Evolutionary conservation across 2,329 filamentous ascomycete species (phyloP).

Genomic region (Fusarium sp.): DNA sequence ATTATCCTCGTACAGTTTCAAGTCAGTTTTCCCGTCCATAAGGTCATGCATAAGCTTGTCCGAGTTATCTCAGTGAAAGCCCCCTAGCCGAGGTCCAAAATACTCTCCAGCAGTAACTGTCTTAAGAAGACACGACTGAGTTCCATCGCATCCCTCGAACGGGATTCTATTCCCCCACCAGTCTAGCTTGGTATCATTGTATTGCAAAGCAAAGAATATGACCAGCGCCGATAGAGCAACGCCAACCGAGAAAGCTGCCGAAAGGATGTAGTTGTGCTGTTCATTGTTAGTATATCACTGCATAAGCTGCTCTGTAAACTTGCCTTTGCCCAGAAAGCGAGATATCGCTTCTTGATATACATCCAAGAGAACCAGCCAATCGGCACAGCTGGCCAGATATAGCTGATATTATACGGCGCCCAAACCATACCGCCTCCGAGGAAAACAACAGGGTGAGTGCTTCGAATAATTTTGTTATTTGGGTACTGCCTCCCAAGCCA

Average conservation of each 20-base stretch:
- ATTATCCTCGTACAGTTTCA: background rate
- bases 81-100: conserved; percentile 45
- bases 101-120: conserved; percentile 43
- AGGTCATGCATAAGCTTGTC: background rate
- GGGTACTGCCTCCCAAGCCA: conserved; percentile 48
- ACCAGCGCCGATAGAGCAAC: conserved; percentile 59
- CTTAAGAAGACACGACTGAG: conserved; percentile 32
- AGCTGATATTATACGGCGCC: conserved; percentile 58
- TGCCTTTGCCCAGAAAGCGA: conserved; percentile 60
- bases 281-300: conserved; percentile 22
- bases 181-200: conserved; percentile 47
- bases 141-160: conserved; percentile 43
- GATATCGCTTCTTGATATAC: conserved; percentile 56
- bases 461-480: conserved; percentile 47
- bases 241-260: conserved; percentile 55
- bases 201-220: conserved; percentile 60
- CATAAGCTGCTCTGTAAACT: background rate
- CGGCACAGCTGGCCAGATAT: conserved; percentile 58
- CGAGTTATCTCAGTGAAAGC: conserved; percentile 11
- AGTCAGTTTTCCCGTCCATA: background rate
- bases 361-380: conserved; percentile 60
- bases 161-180: conserved; percentile 58
- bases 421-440: conserved; percentile 53
- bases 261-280: conserved; percentile 59
- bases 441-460: conserved; percentile 55